These are phyloP conservation scores for Eucalyptus sp. DNA, from an alignment of 345 rosid species.

Conservation along the genomic window DNA sequence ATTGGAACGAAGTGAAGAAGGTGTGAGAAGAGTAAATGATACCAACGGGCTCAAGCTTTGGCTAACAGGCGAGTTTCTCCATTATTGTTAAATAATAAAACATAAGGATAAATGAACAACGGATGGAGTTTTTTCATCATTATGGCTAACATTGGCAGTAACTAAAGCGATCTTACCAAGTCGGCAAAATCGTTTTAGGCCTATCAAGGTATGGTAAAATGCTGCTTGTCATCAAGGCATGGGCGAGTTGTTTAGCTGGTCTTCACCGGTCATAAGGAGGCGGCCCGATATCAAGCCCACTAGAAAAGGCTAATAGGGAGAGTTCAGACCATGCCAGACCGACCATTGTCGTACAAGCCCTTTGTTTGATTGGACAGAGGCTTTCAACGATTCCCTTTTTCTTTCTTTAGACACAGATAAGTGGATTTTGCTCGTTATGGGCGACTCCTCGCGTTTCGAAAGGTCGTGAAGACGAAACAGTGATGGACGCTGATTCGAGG, in stretches of 20 bases:
- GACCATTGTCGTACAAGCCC: background rate
- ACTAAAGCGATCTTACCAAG: background rate
- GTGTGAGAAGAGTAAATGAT: background rate
- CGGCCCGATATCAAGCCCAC: background rate
- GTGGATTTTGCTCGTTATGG: background rate
- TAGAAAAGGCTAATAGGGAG: background rate
- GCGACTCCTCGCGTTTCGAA: background rate
- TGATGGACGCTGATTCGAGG: background rate
- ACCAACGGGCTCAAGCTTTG: background rate
- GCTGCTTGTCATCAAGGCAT: background rate
- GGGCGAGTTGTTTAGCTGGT: background rate
- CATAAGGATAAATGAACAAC: background rate
- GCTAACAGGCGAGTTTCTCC: background rate
- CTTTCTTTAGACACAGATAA: background rate
- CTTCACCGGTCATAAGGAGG: background rate
- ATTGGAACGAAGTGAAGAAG: background rate
- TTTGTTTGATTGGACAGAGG: background rate
- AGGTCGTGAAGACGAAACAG: background rate
- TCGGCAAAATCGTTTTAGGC: background rate
- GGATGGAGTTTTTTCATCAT: background rate
- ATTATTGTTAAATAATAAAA: background rate
- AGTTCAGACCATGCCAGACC: background rate
- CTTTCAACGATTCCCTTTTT: background rate
- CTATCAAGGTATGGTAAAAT: background rate
- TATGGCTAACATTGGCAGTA: background rate